These are phyloP conservation scores for Tetraselmis striata DNA, from an alignment of 139 green algal genomes.

Conservation along the genomic window DNA sequence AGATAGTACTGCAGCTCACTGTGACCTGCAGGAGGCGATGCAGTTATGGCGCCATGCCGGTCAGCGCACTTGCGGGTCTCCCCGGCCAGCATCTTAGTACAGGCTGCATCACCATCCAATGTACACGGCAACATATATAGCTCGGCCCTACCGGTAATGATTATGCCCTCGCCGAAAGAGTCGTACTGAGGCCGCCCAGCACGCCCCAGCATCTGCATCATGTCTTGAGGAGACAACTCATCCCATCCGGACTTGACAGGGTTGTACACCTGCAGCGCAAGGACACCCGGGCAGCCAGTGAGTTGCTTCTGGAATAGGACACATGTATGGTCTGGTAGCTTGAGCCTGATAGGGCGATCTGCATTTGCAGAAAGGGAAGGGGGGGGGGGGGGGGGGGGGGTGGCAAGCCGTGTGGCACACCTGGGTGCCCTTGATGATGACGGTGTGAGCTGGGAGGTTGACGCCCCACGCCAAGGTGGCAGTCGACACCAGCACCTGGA, in stretches of 20 bases:
- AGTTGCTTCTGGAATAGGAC: background rate
- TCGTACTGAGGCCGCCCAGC: conserved; percentile 94
- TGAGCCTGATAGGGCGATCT: too few species aligned
- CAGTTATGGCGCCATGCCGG: background rate
- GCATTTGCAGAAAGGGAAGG: too few species aligned
- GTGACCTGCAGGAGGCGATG: conserved; percentile 45
- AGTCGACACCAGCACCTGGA: conserved; percentile 95
- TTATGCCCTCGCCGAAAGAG: conserved; percentile 92
- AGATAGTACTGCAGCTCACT: conserved; percentile 98
- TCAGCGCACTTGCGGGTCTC: background rate
- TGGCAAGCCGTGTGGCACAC: too few species aligned
- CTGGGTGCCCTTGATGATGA: conserved; percentile 98
- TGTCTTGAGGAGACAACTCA: conserved; percentile 89
- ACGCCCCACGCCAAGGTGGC: conserved; percentile 97
- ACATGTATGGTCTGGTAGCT: too few species aligned
- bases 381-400: too few species aligned
- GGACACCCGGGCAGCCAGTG: background rate
- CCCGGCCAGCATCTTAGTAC: background rate
- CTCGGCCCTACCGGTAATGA: conserved; percentile 65
- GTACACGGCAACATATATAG: background rate
- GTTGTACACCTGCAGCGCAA: conserved; percentile 93
- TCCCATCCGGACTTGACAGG: conserved; percentile 84
- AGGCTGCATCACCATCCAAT: background rate
- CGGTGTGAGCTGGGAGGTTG: conserved; percentile 96
- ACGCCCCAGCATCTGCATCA: conserved; percentile 99